Evolutionary conservation across 2,329 filamentous ascomycete species (phyloP), one percentile per base, ranked within the genome.

Genomic region (Aspergillus novoparasiticus): DNA sequence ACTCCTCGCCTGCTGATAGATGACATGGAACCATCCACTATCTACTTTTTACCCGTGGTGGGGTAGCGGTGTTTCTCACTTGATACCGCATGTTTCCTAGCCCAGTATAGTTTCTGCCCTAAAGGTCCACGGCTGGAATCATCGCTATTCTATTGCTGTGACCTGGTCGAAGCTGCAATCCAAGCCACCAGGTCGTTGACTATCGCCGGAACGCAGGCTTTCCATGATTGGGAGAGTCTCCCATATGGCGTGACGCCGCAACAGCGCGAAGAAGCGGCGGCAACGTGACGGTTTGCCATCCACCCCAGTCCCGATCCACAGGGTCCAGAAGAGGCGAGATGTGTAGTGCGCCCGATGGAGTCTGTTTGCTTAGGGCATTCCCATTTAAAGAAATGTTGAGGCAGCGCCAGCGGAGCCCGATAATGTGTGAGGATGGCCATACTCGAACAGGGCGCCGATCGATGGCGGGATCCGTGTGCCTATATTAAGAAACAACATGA

Each of bases 11-110:
- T 34, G 39, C 39, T 41, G 16, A 51, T 23, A 46, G 28, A 54
- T 48, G 59, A 50, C 43, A 57, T 61, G 59, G 56, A 56, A 58
- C 54, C 51, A 61, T 58, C 59, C 45, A 57, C 41, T 50, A 61
- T 41, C 45, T 55, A 28, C 30, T 34, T 36, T 51, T 51, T 45
- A 57, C 45, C 59, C 59, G 59, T 46, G 55, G 59, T 61, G 55
- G 59, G 59, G 59, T 50, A 21, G 34, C 45, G 23, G 34, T 34
- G 46, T 36, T 45, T n/a, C 34, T 51, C 32, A 23, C 30, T 32
- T 58, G 59, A 61, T 56, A 61, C 28, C 46, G 21, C 26, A 43
- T 51, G 36, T 46, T 39, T 48, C 54, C 23, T 57, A 45, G 39
- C 28, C 19, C 43, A 50, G 36, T 36, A 16, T 41, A 4, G 34